phyloP scores from a whole-genome alignment of 2,329 filamentous ascomycete genomes.

The Aspergillus arachidicola region DNA sequence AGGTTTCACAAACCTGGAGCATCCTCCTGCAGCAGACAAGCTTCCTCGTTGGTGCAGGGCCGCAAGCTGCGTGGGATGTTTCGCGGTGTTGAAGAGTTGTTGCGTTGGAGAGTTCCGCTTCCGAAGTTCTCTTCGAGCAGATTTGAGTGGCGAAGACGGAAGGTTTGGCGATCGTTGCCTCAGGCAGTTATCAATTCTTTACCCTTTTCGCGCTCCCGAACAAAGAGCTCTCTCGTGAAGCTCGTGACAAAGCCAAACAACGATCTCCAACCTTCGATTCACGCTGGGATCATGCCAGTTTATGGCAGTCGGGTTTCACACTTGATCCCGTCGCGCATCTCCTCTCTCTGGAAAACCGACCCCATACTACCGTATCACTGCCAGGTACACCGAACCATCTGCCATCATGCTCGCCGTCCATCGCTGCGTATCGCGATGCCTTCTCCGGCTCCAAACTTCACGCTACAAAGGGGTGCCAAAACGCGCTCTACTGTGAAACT shows the following conservation, averaged over 20 bases:
- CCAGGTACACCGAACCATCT: constrained; percentile 31
- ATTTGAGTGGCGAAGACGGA: constrained; percentile 42
- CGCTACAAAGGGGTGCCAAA: constrained; percentile 37
- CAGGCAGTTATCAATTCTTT: constrained; percentile 18
- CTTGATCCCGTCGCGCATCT: constrained; percentile 14
- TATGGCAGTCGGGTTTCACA: constrained; percentile 21
- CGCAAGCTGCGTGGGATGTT: constrained; percentile 26
- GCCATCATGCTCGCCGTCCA: constrained; percentile 32
- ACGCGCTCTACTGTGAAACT: constrained; percentile 42
- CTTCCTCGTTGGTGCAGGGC: constrained; percentile 29
- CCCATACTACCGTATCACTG: constrained; percentile 19
- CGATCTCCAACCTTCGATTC: constrained; percentile 7
- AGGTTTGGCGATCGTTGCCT: constrained; percentile 31
- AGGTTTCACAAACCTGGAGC: constrained; percentile 41
- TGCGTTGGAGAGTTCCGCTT: constrained; percentile 29
- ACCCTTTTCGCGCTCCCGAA: background rate
- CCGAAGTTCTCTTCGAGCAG: constrained; percentile 29
- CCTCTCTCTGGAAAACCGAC: background rate
- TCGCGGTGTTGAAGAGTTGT: constrained; percentile 26
- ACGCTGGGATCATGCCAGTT: constrained; percentile 27
- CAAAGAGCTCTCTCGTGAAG: background rate
- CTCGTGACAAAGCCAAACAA: background rate
- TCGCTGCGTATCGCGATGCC: constrained; percentile 21
- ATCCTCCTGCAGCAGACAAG: constrained; percentile 37
- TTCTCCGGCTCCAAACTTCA: constrained; percentile 14